These are phyloP conservation scores for Metschnikowia chrysomelidarum DNA, from an alignment of 805 yeast species.

Conservation along the genomic window DNA sequence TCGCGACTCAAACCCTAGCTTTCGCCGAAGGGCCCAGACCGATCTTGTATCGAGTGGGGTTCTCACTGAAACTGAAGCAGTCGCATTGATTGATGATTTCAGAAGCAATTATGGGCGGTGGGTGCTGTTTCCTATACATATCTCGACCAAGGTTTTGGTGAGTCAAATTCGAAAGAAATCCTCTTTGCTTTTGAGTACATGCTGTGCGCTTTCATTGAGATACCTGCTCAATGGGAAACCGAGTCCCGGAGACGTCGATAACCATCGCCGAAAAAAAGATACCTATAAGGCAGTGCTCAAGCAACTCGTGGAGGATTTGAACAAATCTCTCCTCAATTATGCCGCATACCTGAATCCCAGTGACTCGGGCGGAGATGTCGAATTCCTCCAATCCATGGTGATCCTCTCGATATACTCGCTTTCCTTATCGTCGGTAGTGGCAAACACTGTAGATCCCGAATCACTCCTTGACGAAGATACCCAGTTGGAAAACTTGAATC, in stretches of 20 bases:
- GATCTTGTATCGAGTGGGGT: slow-evolving; percentile 55
- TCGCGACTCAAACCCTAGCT: slow-evolving; percentile 6
- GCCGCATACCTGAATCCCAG: slow-evolving; percentile 23
- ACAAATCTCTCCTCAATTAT: slow-evolving; percentile 37
- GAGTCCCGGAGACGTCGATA: slow-evolving; percentile 26
- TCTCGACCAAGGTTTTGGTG: slow-evolving; percentile 48
- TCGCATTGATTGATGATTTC: slow-evolving; percentile 53
- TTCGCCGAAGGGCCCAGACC: slow-evolving; percentile 20
- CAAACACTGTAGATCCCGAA: slow-evolving; percentile 18
- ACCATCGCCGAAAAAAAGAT: slow-evolving; percentile 21
- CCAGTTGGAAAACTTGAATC: slow-evolving; percentile 37
- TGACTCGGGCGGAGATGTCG: slow-evolving; percentile 34
- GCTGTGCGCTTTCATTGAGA: slow-evolving; percentile 62
- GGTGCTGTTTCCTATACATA: slow-evolving; percentile 64
- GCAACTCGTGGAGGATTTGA: slow-evolving; percentile 50
- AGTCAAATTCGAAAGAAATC: slow-evolving; percentile 49
- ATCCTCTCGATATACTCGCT: slow-evolving; percentile 63
- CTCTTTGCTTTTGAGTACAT: slow-evolving; percentile 62
- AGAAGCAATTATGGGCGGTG: slow-evolving; percentile 71
- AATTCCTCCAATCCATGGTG: slow-evolving; percentile 67
- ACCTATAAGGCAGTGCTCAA: slow-evolving; percentile 42
- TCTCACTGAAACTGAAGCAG: slow-evolving; percentile 46
- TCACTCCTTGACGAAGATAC: slow-evolving; percentile 14
- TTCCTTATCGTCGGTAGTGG: slow-evolving; percentile 49
- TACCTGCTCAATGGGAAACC: slow-evolving; percentile 35